Base-by-base conservation (phyloP, 768 basidiomycete genomes). In the Podaxis sp. region DNA sequence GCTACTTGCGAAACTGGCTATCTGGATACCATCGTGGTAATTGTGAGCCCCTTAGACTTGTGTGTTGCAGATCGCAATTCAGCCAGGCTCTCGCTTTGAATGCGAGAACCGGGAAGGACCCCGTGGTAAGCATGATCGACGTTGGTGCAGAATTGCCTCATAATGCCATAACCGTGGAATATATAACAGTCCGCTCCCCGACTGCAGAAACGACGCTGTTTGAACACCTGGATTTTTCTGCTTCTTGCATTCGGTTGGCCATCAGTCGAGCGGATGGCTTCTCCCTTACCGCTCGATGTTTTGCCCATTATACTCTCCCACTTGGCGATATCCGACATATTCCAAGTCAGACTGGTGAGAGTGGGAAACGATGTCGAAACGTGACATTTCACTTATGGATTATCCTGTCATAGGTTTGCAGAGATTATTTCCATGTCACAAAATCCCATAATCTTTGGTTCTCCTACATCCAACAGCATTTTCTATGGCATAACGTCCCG, bases 371-470 rank as follows among this genome's bases (percentile, higher is more conserved):
- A 33, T 36, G 42, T 42, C 30, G 11, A 39, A 44, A 38, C 12
- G 36, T 56, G 24, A 15, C 26, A 13, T n/a, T 48, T 42, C 28
- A 60, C 60, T 54, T 4, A 53, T 44, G 26, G n/a, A 19, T 7
- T n/a, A 61, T 44, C 38, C 26, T 39, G 44, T 15, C 22, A 1
- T 53, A 88, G 87, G 81, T 83, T 15, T 86, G 76, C 70, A 82
- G 72, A 63, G 64, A 66, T 2, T 77, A 87, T 33, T 63, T 68
- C 28, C 69, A 75, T 3, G 68, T 82, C 17, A 83, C 85, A 0
- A 79, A 75, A n/a, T 68, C 78, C 0, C 82, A 79, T 39, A 72
- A 76, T 44, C 75, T 88, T 44, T 89, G 87, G 87, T 70, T 74
- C 6, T 57, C 73, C 7, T 74, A 84, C 24, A 69, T 88, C 33